Evolutionary conservation across 225 moss, liverwort and hornwort genomes (phyloP).

Genomic region (Marchantia paleacea): DNA sequence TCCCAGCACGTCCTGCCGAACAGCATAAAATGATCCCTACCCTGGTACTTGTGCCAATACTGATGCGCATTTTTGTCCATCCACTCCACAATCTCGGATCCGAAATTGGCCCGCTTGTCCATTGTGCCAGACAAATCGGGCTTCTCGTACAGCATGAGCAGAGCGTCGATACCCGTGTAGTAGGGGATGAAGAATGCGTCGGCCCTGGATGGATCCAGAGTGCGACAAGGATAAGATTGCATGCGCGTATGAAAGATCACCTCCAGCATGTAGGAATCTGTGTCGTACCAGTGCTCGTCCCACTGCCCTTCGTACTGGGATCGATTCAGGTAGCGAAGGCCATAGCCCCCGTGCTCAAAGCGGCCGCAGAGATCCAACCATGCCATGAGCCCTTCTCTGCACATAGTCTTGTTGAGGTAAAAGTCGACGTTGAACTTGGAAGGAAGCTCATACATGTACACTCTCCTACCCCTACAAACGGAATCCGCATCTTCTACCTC

Average conservation of each 20-base stretch:
- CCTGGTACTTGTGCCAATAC: slow-evolving; percentile 53
- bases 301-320: not conserved
- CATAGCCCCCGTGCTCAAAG: slow-evolving; percentile 35
- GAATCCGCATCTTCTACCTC: slow-evolving; percentile 8
- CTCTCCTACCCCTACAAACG: slow-evolving; percentile 24
- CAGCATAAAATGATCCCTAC: slow-evolving; percentile 71
- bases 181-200: slow-evolving; percentile 47
- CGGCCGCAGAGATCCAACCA: slow-evolving; percentile 41
- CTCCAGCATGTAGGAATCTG: slow-evolving; percentile 48
- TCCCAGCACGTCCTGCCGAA: slow-evolving; percentile 84
- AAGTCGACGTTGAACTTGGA: slow-evolving; percentile 36
- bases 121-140: not conserved
- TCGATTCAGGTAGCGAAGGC: slow-evolving; percentile 23
- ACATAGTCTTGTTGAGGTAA: slow-evolving; percentile 17
- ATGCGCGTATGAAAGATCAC: slow-evolving; percentile 37
- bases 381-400: slow-evolving; percentile 31
- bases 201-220: slow-evolving; percentile 27
- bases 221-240: slow-evolving; percentile 34
- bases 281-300: slow-evolving; percentile 31
- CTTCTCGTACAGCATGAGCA: slow-evolving; percentile 30
- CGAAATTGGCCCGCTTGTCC: slow-evolving; percentile 31
- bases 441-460: slow-evolving; percentile 45
- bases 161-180: slow-evolving; percentile 33
- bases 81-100: slow-evolving; percentile 57
- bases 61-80: slow-evolving; percentile 53